These are phyloP conservation scores for Eruca vesicaria DNA, from an alignment of 441 rosid genomes.

Conservation along the genomic window DNA sequence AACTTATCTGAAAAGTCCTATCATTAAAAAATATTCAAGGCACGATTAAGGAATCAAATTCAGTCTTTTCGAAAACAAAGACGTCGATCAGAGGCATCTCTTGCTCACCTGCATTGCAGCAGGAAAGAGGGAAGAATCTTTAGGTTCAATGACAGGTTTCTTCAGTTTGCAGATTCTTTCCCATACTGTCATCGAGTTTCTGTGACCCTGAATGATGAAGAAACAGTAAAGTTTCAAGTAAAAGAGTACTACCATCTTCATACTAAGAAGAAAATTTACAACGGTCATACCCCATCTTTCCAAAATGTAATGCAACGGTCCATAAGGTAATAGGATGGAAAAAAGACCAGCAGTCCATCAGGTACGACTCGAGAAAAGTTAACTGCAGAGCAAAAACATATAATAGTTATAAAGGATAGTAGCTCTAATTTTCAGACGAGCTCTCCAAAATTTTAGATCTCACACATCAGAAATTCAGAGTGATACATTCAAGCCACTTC, in stretches of 20 bases:
- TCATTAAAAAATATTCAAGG: conserved; percentile 17
- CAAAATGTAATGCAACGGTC: conserved; percentile 85
- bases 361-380: conserved; percentile 93
- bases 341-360: conserved; percentile 93
- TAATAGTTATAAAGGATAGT: neutral
- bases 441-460: conserved; percentile 14
- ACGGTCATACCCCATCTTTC: conserved; percentile 71
- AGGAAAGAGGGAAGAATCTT: conserved; percentile 80
- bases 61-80: conserved; percentile 16
- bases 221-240: conserved; percentile 10
- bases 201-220: conserved; percentile 47
- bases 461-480: conserved; percentile 15
- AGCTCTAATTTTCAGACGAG: neutral
- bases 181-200: conserved; percentile 77
- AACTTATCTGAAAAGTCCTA: conserved; percentile 89
- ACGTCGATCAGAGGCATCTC: conserved; percentile 14
- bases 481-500: conserved; percentile 20
- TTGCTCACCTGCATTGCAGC: conserved; percentile 69
- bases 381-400: conserved; percentile 45
- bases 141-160: conserved; percentile 94
- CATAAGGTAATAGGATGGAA: conserved; percentile 93
- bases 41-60: conserved; percentile 7
- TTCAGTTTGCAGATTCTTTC: conserved; percentile 94
- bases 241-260: conserved; percentile 23
- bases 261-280: conserved; percentile 18